Percentiles rank a stretch among this genome's conserved stretches.
Evolutionary conservation across 306 rosid genomes (phyloP).

Genomic region (Trifolium fragiferum): DNA sequence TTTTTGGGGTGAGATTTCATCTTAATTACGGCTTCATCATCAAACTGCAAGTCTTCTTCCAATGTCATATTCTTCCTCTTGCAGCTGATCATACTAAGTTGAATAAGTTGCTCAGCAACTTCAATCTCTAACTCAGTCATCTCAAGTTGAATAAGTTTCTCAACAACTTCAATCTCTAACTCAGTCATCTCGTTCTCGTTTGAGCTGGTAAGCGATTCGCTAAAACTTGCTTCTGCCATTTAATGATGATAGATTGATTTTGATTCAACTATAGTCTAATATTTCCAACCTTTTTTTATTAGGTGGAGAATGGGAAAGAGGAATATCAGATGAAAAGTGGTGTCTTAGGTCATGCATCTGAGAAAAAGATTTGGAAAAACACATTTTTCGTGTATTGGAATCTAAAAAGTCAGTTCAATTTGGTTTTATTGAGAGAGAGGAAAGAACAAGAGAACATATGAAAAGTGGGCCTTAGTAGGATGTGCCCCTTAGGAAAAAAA

Average conservation of each 20-base stretch:
- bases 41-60: constrained; percentile 29
- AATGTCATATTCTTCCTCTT: constrained; percentile 19
- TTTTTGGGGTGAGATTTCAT: constrained; percentile 42
- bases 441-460: no score
- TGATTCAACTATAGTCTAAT: no score
- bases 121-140: constrained; percentile 40
- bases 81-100: constrained; percentile 29
- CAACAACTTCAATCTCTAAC: constrained; percentile 51
- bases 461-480: no score
- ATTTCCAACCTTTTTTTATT: neutral
- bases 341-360: no score
- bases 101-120: no score
- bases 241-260: neutral
- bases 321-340: no score
- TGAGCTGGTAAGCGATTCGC: neutral
- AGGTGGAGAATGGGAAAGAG: no score
- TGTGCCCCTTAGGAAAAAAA: no score
- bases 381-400: no score
- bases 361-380: no score
- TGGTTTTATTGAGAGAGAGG: no score
- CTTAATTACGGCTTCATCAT: constrained; percentile 35
- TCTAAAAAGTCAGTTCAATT: no score
- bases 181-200: constrained; percentile 28
- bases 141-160: constrained; percentile 59
- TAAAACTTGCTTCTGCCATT: constrained; percentile 29